These are phyloP conservation scores for Phaffomyces antillensis DNA, from an alignment of 805 yeast species.

Conservation along the genomic window DNA sequence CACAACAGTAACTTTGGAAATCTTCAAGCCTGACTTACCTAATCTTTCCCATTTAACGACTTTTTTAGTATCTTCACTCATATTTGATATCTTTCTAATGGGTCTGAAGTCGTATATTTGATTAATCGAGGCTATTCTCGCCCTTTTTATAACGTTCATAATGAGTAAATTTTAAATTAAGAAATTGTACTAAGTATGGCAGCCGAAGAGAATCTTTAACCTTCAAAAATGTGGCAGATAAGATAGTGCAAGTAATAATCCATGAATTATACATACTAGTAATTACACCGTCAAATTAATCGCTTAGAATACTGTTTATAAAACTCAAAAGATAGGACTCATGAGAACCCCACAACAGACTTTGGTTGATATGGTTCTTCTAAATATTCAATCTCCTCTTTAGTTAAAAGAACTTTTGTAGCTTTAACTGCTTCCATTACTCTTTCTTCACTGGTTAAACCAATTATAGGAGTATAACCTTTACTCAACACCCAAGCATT, in stretches of 20 bases:
- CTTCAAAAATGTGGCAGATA: too few relatives aligned
- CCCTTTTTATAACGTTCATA: too few relatives aligned
- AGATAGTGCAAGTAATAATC: too few relatives aligned
- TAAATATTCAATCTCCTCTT: conserved; percentile 15
- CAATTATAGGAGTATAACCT: conserved; percentile 50
- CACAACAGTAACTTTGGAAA: conserved; percentile 44
- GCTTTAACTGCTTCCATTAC: conserved; percentile 46
- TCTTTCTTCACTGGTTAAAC: conserved; percentile 40
- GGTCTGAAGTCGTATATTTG: background rate
- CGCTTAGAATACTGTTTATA: too few relatives aligned
- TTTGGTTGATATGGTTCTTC: conserved; percentile 20
- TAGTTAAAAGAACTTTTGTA: conserved; percentile 29
- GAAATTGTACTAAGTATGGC: too few relatives aligned
- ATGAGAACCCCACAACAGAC: conserved; percentile 12
- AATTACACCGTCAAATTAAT: too few relatives aligned
- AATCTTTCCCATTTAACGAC: conserved; percentile 16
- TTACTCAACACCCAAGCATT: conserved; percentile 48
- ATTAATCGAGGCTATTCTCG: background rate
- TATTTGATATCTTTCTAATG: background rate
- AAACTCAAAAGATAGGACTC: too few relatives aligned
- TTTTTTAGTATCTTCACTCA: background rate
- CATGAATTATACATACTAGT: too few relatives aligned
- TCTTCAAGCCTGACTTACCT: conserved; percentile 41
- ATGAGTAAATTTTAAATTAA: too few relatives aligned
- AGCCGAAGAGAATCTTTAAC: too few relatives aligned